Percentiles rank a stretch among this genome's conserved stretches.
Evolutionary conservation across 768 basidiomycete genomes (phyloP).

Genomic region (Termitomyces sp.): DNA sequence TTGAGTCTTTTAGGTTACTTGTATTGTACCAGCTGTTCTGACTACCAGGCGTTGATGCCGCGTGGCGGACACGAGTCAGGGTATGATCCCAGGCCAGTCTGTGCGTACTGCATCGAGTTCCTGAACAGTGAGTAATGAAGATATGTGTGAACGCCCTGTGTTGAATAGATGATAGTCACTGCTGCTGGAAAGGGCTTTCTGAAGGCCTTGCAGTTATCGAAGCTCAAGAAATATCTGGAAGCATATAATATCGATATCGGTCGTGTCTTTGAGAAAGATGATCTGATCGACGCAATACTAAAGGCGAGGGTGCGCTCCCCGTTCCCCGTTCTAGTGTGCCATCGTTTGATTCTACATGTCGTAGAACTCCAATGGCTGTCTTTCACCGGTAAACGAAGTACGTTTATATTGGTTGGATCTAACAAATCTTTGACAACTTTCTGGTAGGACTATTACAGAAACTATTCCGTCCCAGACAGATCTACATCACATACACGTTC

Average conservation of each 20-base stretch:
- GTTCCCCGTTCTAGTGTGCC: constrained; percentile 10
- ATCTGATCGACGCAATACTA: constrained; percentile 65
- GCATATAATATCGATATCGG: constrained; percentile 64
- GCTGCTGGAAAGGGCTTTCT: constrained; percentile 57
- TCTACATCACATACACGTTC: constrained; percentile 28
- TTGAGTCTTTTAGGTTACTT: constrained; percentile 45
- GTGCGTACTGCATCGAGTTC: constrained; percentile 69
- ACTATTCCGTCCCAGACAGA: constrained; percentile 54
- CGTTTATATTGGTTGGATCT: neutral
- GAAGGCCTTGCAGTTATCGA: constrained; percentile 49
- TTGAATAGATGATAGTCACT: constrained; percentile 46
- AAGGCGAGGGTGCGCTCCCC: constrained; percentile 39
- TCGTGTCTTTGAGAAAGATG: constrained; percentile 71
- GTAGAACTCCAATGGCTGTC: constrained; percentile 59
- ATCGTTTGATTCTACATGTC: neutral
- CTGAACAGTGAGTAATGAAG: constrained; percentile 46
- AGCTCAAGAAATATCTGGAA: constrained; percentile 62
- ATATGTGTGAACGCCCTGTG: constrained; percentile 2
- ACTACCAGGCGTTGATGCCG: constrained; percentile 79
- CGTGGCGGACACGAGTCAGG: constrained; percentile 46
- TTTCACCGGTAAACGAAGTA: constrained; percentile 57
- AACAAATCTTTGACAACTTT: neutral
- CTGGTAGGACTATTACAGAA: constrained; percentile 51
- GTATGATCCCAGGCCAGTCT: constrained; percentile 63
- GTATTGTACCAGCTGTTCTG: constrained; percentile 71